Evolutionary conservation across 176 grass and related monocot genomes (phyloP).

Genomic region (Eremochloa ophiuroides): DNA sequence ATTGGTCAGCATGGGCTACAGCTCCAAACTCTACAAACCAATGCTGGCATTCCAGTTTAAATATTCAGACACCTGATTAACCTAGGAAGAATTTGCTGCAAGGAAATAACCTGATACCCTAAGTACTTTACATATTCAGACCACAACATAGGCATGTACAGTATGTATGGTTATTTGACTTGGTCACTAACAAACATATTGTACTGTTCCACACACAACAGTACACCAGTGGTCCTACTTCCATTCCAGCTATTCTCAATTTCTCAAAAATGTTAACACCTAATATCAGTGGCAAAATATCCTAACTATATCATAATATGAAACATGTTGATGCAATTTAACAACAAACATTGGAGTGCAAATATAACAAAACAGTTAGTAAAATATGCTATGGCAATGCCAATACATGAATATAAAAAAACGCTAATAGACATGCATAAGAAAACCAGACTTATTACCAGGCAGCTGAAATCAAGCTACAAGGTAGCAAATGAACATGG

Average conservation of each 20-base stretch:
- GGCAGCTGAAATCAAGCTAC: constrained; percentile 13
- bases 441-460: constrained; percentile 1
- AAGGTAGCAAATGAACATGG: not conserved
- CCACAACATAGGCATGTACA: not conserved
- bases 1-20: not conserved
- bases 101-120: not conserved
- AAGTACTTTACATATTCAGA: not conserved
- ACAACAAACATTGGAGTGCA: not conserved
- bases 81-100: not conserved
- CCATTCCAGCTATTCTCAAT: not conserved
- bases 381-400: not conserved
- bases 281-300: not conserved
- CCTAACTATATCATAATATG: not conserved
- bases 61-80: not conserved
- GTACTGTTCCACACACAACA: not conserved
- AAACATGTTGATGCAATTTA: not conserved
- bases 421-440: not conserved
- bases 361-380: not conserved
- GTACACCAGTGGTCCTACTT: not conserved
- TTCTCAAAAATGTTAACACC: not conserved
- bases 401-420: not conserved
- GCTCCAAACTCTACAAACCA: not conserved
- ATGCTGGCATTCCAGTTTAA: not conserved
- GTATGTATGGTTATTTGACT: not conserved
- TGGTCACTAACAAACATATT: not conserved